A percentile compares a stretch with the other conserved stretches of the same genome.
These are phyloP conservation scores for Thielaviopsis punctulata DNA, from an alignment of 2,329 filamentous ascomycete species.

Conservation along the genomic window DNA sequence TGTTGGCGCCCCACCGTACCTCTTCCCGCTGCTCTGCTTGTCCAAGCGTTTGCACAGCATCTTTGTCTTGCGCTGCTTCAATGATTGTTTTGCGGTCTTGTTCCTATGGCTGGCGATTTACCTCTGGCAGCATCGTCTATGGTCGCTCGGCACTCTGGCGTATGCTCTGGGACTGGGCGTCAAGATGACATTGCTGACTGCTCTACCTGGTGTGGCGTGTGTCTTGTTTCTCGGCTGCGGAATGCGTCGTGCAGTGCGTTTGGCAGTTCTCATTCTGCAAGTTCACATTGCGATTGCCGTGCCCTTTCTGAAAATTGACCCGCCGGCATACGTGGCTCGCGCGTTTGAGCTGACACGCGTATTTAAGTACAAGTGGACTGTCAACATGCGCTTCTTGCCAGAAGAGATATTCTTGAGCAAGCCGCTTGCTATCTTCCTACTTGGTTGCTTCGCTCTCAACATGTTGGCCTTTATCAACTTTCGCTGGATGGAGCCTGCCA, in stretches of 20 bases:
- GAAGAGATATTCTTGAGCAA: slow-evolving; percentile 60
- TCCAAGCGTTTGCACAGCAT: slow-evolving; percentile 91
- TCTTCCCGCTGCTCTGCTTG: slow-evolving; percentile 69
- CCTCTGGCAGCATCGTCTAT: slow-evolving; percentile 55
- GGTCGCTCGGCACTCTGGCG: slow-evolving; percentile 52
- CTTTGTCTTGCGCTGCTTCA: slow-evolving; percentile 84
- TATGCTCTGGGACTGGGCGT: slow-evolving; percentile 73
- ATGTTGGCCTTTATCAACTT: slow-evolving; percentile 47
- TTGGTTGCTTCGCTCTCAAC: slow-evolving; percentile 47
- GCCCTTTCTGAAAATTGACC: slow-evolving; percentile 53
- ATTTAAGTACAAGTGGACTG: slow-evolving; percentile 96
- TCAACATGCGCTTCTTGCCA: slow-evolving; percentile 94
- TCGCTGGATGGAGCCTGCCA: slow-evolving; percentile 56
- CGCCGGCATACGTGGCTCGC: slow-evolving; percentile 55
- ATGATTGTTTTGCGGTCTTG: slow-evolving; percentile 77
- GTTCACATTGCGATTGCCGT: slow-evolving; percentile 51
- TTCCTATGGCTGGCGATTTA: slow-evolving; percentile 73
- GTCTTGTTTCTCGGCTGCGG: slow-evolving; percentile 61
- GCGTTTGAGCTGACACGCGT: slow-evolving; percentile 84
- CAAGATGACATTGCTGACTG: slow-evolving; percentile 84
- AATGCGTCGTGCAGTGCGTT: slow-evolving; percentile 47
- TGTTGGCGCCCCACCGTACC: slow-evolving; percentile 67
- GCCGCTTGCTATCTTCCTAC: slow-evolving; percentile 48
- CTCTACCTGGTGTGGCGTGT: slow-evolving; percentile 62
- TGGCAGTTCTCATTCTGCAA: slow-evolving; percentile 56